Conservation (phyloP, 257 asterid genomes). For the Rehmannia glutinosa region DNA sequence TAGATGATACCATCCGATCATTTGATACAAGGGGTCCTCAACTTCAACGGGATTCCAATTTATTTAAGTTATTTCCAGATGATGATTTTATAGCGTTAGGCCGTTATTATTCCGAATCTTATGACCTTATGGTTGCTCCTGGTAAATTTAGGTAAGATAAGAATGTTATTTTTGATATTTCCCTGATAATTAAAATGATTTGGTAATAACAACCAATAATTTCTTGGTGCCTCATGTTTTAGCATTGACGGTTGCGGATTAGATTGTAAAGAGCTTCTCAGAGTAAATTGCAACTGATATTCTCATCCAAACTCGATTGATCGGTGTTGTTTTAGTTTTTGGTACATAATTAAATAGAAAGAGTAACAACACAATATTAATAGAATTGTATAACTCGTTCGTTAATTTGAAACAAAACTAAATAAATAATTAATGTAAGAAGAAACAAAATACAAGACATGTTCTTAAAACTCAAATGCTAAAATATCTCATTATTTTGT, state of each 20-base stretch:
- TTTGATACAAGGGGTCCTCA: neutral
- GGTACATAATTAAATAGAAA: no score
- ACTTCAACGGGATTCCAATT: neutral
- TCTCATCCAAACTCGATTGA: no score
- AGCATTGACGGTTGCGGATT: neutral
- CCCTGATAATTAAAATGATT: no score
- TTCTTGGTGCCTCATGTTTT: neutral
- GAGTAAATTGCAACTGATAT: neutral
- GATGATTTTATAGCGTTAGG: neutral
- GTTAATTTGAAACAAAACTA: no score
- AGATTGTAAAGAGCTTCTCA: neutral
- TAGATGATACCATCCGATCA: neutral
- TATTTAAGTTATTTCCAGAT: neutral
- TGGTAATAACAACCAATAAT: no score
- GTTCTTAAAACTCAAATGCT: no score
- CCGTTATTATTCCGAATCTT: neutral
- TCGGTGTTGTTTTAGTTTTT: no score
- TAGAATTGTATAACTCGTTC: no score
- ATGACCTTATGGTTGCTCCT: neutral
- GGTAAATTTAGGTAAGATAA: neutral
- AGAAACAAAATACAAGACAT: no score
- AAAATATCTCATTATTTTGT: no score
- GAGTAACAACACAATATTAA: no score
- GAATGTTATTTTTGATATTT: neutral
- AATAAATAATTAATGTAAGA: no score